Conservation (phyloP, 2,329 filamentous ascomycete genomes). For the Claviceps humidiphila region DNA sequence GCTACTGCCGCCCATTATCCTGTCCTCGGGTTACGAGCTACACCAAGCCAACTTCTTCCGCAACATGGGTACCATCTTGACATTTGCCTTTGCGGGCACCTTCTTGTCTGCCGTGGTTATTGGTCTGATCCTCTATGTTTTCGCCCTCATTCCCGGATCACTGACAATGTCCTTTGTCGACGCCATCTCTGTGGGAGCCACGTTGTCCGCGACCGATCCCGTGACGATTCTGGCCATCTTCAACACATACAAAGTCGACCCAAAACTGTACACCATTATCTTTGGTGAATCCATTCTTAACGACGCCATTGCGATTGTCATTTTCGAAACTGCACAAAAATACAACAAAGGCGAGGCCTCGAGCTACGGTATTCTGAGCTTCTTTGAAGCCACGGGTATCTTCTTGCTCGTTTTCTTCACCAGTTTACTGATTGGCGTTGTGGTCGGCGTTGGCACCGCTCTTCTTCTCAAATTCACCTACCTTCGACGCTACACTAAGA, state of each 20-base stretch:
- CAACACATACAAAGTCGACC: constrained; percentile 98
- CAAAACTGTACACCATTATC: constrained; percentile 95
- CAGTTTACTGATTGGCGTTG: constrained; percentile 75
- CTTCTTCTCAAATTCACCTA: constrained; percentile 89
- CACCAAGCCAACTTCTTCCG: constrained; percentile 99
- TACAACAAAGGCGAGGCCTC: constrained; percentile 67
- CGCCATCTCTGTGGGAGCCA: constrained; percentile 91
- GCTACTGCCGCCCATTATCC: constrained; percentile 92
- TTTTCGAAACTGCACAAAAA: constrained; percentile 94
- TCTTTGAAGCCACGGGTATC: constrained; percentile 84
- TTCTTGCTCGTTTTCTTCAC: constrained; percentile 96
- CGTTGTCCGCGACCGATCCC: constrained; percentile 89
- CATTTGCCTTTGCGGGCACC: constrained; percentile 93
- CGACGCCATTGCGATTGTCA: constrained; percentile 94
- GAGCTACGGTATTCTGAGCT: constrained; percentile 62
- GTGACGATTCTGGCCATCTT: constrained; percentile 98
- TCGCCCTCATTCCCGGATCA: constrained; percentile 73
- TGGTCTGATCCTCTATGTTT: constrained; percentile 75
- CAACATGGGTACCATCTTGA: constrained; percentile 93
- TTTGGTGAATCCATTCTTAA: constrained; percentile 98
- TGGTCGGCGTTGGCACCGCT: constrained; percentile 78
- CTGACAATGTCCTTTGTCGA: constrained; percentile 85
- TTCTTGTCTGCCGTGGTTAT: constrained; percentile 96
- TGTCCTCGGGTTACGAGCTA: constrained; percentile 91
- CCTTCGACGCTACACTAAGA: constrained; percentile 83